These are phyloP conservation scores for Aureobasidium sp. DNA, from an alignment of 2,329 filamentous ascomycete species.

Conservation along the genomic window DNA sequence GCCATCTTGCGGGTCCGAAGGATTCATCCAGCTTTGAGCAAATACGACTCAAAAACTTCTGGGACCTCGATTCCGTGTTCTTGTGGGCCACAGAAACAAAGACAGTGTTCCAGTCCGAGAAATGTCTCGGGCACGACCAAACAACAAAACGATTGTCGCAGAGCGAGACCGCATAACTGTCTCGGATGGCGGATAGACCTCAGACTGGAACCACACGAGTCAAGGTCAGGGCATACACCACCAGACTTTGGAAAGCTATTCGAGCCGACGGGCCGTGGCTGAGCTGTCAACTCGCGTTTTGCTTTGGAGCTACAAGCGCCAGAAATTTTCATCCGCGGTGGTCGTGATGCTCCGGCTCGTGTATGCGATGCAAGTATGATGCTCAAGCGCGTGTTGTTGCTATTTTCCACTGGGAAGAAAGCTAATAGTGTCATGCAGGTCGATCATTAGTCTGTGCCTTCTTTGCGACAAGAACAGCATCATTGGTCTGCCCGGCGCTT, in stretches of 20 bases:
- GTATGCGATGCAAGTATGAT: not conserved
- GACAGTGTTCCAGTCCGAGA: conserved; percentile 7
- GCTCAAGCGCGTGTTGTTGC: not conserved
- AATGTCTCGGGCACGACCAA: not conserved
- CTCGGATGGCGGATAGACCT: not conserved
- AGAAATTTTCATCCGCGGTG: not conserved
- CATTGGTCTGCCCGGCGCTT: not conserved
- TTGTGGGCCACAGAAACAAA: not conserved
- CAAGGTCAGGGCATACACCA: not conserved
- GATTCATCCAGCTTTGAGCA: not conserved
- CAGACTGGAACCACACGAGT: not conserved
- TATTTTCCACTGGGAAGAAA: not conserved
- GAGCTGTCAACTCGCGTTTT: not conserved
- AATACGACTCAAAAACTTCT: not conserved
- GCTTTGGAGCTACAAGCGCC: conserved; percentile 8
- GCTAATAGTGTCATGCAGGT: not conserved
- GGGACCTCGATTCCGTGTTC: not conserved
- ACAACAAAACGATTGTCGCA: conserved; percentile 2
- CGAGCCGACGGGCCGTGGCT: conserved; percentile 1
- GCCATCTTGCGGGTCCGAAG: not conserved
- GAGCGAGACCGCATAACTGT: conserved; percentile 2
- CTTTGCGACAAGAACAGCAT: not conserved
- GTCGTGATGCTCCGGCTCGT: not conserved
- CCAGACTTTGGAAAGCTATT: not conserved
- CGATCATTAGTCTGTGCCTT: not conserved